Conservation (phyloP, 2,329 filamentous ascomycete species). For the Fusarium falciforme region DNA sequence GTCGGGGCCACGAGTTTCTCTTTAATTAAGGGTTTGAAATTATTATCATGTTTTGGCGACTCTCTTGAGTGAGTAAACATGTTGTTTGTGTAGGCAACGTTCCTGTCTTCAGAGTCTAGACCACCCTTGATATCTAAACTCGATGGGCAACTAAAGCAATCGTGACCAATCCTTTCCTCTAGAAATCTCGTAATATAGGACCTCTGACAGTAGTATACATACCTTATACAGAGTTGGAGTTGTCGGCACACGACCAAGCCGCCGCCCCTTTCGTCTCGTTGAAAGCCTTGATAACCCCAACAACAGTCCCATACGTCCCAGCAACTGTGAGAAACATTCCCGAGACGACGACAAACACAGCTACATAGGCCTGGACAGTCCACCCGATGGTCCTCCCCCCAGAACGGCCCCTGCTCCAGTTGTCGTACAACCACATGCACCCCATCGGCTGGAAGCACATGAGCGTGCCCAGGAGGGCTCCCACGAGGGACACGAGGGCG, state of each 20-base stretch:
- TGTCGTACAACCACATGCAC: slow-evolving; percentile 46
- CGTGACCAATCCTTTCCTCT: not conserved
- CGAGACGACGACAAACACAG: slow-evolving; percentile 22
- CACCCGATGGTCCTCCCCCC: slow-evolving; percentile 3
- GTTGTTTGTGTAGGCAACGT: not conserved
- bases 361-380: slow-evolving; percentile 26
- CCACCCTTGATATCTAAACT: not conserved
- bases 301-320: slow-evolving; percentile 58
- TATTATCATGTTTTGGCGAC: not conserved
- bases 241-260: slow-evolving; percentile 57
- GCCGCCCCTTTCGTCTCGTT: slow-evolving; percentile 48
- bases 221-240: slow-evolving; percentile 48
- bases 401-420: slow-evolving; percentile 34
- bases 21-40: not conserved
- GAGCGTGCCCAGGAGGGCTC: slow-evolving; percentile 45
- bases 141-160: not conserved
- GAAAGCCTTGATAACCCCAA: slow-evolving; percentile 50
- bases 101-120: not conserved
- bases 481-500: slow-evolving; percentile 44
- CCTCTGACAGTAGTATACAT: not conserved
- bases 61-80: not conserved
- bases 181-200: not conserved
- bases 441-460: slow-evolving; percentile 47
- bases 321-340: slow-evolving; percentile 55
- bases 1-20: not conserved